phyloP scores from a whole-genome alignment of 1,139 yeast species.

The Meyerozyma smithsonii region DNA sequence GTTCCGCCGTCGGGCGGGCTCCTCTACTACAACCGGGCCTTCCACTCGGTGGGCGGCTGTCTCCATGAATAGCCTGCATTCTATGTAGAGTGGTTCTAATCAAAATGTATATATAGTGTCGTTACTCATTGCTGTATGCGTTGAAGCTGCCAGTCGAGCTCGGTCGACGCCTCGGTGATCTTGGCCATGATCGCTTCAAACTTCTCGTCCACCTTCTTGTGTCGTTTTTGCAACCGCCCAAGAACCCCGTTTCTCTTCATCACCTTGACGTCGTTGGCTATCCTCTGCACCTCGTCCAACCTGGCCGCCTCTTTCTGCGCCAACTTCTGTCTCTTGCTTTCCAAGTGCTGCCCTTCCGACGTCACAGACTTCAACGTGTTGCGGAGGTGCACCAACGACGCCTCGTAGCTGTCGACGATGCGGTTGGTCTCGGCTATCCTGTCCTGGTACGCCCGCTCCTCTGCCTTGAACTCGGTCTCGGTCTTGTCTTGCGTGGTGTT shows the following conservation, averaged over 20 bases:
- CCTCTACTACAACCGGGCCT: constrained; percentile 58
- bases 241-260: constrained; percentile 26
- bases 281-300: constrained; percentile 22
- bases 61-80: constrained; percentile 1
- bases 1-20: constrained; percentile 49
- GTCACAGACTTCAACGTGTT: constrained; percentile 20
- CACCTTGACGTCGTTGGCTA: constrained; percentile 25
- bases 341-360: constrained; percentile 18
- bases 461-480: constrained; percentile 15
- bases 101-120: constrained; percentile 1
- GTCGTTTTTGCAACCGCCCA: constrained; percentile 25
- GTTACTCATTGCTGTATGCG: constrained; percentile 1
- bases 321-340: constrained; percentile 25
- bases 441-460: constrained; percentile 17
- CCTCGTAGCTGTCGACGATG: constrained; percentile 23
- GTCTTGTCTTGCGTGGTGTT: constrained; percentile 14
- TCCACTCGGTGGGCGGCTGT: constrained; percentile 49
- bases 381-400: constrained; percentile 20
- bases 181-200: constrained; percentile 36
- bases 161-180: constrained; percentile 20
- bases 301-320: constrained; percentile 20
- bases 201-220: constrained; percentile 30
- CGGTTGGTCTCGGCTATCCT: constrained; percentile 23
- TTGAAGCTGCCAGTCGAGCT: constrained; percentile 11
- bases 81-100: neutral